Evolutionary conservation across 768 basidiomycete genomes (phyloP).

Genomic region (Leccinum longicurvipes): DNA sequence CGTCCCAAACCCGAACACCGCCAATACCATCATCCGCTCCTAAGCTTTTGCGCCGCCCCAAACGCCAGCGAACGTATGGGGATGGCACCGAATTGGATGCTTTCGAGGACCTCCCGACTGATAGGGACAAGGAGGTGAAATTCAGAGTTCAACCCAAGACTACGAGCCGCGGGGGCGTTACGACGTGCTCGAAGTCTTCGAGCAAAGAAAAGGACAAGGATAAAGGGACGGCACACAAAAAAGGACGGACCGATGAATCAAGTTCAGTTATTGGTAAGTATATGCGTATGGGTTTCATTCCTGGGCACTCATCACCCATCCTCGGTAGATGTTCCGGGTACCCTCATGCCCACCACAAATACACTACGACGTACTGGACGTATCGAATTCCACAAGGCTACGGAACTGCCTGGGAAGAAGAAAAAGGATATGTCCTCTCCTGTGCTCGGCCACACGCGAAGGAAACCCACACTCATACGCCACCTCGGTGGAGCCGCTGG

Average conservation of each 20-base stretch:
- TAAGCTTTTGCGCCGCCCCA: constrained; percentile 72
- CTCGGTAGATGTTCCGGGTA: constrained; percentile 19
- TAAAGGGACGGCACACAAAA: constrained; percentile 58
- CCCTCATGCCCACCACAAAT: constrained; percentile 45
- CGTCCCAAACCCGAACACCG: constrained; percentile 25
- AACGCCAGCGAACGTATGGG: constrained; percentile 72
- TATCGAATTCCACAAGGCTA: constrained; percentile 49
- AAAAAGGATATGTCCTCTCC: constrained; percentile 51
- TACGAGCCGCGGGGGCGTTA: constrained; percentile 54
- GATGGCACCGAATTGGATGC: constrained; percentile 89
- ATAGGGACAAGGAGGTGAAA: constrained; percentile 74
- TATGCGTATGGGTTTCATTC: background rate
- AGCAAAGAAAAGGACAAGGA: constrained; percentile 40
- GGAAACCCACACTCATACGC: constrained; percentile 86
- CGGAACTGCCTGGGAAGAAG: constrained; percentile 46
- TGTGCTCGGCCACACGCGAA: constrained; percentile 43
- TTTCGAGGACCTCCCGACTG: constrained; percentile 84
- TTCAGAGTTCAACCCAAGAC: constrained; percentile 74
- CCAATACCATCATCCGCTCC: constrained; percentile 47
- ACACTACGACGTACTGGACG: constrained; percentile 55
- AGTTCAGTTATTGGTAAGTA: constrained; percentile 39
- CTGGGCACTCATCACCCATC: background rate
- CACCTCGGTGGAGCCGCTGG: constrained; percentile 66
- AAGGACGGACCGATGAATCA: constrained; percentile 47
- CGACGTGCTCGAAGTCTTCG: constrained; percentile 41